phyloP scores from a whole-genome alignment of 2,329 filamentous ascomycete genomes.

The Sporothrix dimorphospora region DNA sequence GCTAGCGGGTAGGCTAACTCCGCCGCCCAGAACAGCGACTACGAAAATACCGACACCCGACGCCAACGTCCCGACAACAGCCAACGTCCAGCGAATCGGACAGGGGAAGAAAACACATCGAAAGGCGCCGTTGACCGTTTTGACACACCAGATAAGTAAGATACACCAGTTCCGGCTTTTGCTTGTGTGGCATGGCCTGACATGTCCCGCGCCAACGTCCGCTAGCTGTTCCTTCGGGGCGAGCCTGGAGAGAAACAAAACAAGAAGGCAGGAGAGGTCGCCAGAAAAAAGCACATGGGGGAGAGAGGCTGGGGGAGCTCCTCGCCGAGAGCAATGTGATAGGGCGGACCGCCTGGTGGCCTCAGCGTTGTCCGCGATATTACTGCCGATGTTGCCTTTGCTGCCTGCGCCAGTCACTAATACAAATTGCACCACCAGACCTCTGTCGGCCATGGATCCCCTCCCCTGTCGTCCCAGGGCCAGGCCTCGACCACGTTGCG shows the following conservation, averaged over 20 bases:
- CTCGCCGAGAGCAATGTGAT: not conserved
- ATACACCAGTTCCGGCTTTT: not conserved
- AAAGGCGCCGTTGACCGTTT: not conserved
- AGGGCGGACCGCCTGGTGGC: not conserved
- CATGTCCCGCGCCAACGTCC: slow-evolving; percentile 10
- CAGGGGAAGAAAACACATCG: not conserved
- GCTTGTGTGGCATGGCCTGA: not conserved
- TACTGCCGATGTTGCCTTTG: not conserved
- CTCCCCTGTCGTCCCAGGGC: not conserved
- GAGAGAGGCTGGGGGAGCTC: not conserved
- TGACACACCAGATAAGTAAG: not conserved
- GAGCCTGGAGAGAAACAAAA: not conserved
- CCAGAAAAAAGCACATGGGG: not conserved
- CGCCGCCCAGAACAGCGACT: not conserved
- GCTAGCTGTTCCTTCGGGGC: slow-evolving; percentile 2
- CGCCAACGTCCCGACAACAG: not conserved
- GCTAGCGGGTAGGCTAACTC: not conserved
- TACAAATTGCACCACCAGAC: slow-evolving; percentile 16
- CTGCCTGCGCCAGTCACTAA: not conserved
- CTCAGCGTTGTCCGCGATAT: not conserved
- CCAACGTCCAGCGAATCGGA: not conserved
- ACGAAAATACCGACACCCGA: slow-evolving; percentile 3
- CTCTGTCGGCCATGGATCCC: not conserved
- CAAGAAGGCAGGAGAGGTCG: not conserved
- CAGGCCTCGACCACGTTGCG: slow-evolving; percentile 14